Base-by-base conservation (phyloP, 306 rosid genomes). In the Arachis stenosperma region DNA sequence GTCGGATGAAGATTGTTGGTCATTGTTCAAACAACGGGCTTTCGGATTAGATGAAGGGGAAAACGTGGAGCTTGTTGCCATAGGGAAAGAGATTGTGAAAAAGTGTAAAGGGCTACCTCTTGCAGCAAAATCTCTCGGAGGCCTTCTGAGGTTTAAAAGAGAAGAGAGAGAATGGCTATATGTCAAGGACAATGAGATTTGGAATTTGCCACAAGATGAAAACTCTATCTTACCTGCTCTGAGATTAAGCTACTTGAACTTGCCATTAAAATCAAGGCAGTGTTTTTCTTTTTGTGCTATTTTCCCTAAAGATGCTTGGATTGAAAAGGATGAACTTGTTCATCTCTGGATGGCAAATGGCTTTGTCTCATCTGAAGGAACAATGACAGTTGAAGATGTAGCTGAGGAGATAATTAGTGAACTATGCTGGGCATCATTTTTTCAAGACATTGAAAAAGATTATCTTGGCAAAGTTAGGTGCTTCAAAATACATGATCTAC, bases 1-100 rank as follows among this genome's bases (percentile, higher is more conserved):
- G 44, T 70, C 85, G 1, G 22, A 69, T 6, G 14, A 59, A 2
- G 78, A 77, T 39, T 77, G 83, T 51, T 81, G 84, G 88, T 47
- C 14, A 17, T 40, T 84, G 43, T 81, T 81, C 54, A 40, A 74
- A 50, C 81, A 69, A 48, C 48, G 78, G 0, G 85, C 88, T 22
- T 78, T 78, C 8, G 67, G 48, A 17, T 27, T 8, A 13, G 7
- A 56, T 7, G 54, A 4, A 0, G 43, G 56, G n/a, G 58, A 66
- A 11, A 11, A 7, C 12, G 61, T 33, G 13, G 67, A 57, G 1
- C 78, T 80, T 11, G 56, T 37, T 5, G 50, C 3, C 12, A 61
- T 61, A 36, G 61, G 69, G 3, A 61, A 37, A 15, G 52, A 73
- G 0, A 73, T 61, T 3, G 69, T 39, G 1, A 61, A 48, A 37